Conservation (phyloP, 2,329 filamentous ascomycete species). For the Penicillium sp. region DNA sequence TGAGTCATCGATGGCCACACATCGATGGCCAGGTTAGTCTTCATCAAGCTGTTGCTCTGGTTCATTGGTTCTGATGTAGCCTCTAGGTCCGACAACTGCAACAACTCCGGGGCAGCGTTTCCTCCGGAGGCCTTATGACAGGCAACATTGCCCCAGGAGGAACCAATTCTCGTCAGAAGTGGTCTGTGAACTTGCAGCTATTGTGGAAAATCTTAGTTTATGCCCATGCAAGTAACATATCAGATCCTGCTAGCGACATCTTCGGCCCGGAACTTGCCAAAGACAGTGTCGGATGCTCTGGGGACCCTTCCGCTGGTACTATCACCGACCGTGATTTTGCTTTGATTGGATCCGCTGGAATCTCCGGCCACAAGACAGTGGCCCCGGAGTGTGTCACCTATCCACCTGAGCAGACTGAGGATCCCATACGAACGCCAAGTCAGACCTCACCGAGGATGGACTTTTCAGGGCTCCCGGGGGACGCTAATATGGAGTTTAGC, state of each 20-base stretch:
- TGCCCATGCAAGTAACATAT: conserved; percentile 34
- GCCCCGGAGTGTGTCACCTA: conserved; percentile 37
- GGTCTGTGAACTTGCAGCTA: conserved; percentile 39
- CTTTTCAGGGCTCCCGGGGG: conserved; percentile 3
- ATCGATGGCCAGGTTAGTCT: conserved; percentile 20
- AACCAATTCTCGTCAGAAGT: conserved; percentile 16
- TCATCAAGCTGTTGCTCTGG: not conserved
- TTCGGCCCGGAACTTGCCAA: conserved; percentile 20
- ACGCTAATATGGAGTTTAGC: conserved; percentile 9
- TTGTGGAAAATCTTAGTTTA: conserved; percentile 43
- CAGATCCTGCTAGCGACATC: conserved; percentile 17
- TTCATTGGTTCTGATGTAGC: not conserved
- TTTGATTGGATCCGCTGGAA: conserved; percentile 42
- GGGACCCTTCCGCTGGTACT: conserved; percentile 1
- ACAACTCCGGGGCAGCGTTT: conserved; percentile 37
- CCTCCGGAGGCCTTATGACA: conserved; percentile 17
- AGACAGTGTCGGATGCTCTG: conserved; percentile 11
- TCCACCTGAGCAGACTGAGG: conserved; percentile 33
- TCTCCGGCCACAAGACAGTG: conserved; percentile 43
- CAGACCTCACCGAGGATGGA: conserved; percentile 12
- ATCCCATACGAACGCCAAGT: conserved; percentile 3
- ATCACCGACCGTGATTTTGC: conserved; percentile 35
- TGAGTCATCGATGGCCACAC: conserved; percentile 42
- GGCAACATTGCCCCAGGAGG: not conserved
- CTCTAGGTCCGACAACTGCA: conserved; percentile 25